Conservation (phyloP, 176 grass and related monocot genomes). For the Otatea glauca region DNA sequence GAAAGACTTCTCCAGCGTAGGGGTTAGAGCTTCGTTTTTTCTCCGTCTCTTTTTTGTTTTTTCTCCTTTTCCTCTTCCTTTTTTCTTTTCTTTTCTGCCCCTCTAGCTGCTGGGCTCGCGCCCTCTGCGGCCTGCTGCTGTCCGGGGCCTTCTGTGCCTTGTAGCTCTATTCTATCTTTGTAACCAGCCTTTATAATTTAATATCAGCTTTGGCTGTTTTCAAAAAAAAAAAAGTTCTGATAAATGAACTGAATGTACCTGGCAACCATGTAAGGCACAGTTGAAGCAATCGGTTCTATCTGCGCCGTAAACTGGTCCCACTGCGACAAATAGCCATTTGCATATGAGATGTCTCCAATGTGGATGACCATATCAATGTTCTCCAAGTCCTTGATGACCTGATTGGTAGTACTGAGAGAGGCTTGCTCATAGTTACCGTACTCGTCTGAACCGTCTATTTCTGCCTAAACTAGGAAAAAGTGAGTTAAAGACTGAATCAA, state of each 20-base stretch:
- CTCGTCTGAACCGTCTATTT: constrained; percentile 91
- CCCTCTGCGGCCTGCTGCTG: too few species aligned
- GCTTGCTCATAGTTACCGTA: constrained; percentile 71
- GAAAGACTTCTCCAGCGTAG: too few species aligned
- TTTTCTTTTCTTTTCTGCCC: too few species aligned
- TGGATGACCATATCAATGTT: constrained; percentile 86
- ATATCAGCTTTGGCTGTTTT: too few species aligned
- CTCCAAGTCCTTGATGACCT: constrained; percentile 71
- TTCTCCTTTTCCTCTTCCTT: too few species aligned
- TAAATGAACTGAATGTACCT: constrained; percentile 48
- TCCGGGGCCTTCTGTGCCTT: too few species aligned
- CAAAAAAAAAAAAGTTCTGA: too few species aligned
- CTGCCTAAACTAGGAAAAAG: constrained; percentile 53
- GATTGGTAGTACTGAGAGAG: constrained; percentile 74
- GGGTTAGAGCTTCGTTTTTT: too few species aligned
- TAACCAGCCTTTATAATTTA: too few species aligned
- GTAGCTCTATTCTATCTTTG: too few species aligned
- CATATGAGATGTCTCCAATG: constrained; percentile 82
- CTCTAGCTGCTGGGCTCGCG: too few species aligned
- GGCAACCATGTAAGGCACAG: constrained; percentile 84
- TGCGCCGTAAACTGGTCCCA: constrained; percentile 96
- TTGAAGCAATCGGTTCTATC: constrained; percentile 77
- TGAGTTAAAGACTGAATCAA: background rate
- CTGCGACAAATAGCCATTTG: constrained; percentile 86
- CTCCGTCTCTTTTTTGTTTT: too few species aligned